A percentile compares a stretch with the other conserved stretches of the same genome.
phyloP scores from a whole-genome alignment of 805 yeast genomes.

The Suhomyces faveliae region DNA sequence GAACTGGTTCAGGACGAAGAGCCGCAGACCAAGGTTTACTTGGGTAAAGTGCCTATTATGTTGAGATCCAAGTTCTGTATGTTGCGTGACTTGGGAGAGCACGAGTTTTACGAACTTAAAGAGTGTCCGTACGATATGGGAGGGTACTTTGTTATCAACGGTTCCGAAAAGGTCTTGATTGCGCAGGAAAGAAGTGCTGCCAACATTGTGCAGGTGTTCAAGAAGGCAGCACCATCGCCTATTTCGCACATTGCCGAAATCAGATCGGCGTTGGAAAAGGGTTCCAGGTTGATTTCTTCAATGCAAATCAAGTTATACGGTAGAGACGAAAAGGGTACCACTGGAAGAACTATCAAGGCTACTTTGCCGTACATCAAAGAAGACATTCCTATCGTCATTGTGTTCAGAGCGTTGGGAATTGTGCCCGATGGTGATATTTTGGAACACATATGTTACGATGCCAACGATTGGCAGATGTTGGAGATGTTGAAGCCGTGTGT shows the following conservation, averaged over 20 bases:
- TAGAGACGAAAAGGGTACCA: conserved; percentile 66
- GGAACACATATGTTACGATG: conserved; percentile 97
- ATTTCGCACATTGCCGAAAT: conserved; percentile 95
- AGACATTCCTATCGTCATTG: conserved; percentile 95
- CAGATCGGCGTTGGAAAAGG: conserved; percentile 94
- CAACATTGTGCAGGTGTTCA: conserved; percentile 96
- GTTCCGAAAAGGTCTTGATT: conserved; percentile 95
- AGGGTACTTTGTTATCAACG: conserved; percentile 97
- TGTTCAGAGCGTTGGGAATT: conserved; percentile 95
- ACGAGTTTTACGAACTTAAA: conserved; percentile 90
- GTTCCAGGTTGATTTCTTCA: conserved; percentile 89
- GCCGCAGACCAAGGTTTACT: conserved; percentile 67
- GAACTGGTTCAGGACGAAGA: conserved; percentile 54
- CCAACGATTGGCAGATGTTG: conserved; percentile 98
- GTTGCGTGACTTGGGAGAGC: conserved; percentile 83
- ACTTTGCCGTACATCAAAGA: conserved; percentile 95
- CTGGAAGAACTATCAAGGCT: conserved; percentile 86
- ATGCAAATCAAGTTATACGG: conserved; percentile 92
- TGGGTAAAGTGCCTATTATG: conserved; percentile 98
- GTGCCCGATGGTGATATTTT: conserved; percentile 99
- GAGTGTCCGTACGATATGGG: conserved; percentile 99
- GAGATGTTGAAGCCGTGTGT: conserved; percentile 99
- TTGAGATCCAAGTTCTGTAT: conserved; percentile 94
- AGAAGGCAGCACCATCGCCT: conserved; percentile 96
- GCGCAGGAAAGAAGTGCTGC: conserved; percentile 99